Evolutionary conservation across 2,329 filamentous ascomycete species (phyloP).

Genomic region (Diatrype stigma): DNA sequence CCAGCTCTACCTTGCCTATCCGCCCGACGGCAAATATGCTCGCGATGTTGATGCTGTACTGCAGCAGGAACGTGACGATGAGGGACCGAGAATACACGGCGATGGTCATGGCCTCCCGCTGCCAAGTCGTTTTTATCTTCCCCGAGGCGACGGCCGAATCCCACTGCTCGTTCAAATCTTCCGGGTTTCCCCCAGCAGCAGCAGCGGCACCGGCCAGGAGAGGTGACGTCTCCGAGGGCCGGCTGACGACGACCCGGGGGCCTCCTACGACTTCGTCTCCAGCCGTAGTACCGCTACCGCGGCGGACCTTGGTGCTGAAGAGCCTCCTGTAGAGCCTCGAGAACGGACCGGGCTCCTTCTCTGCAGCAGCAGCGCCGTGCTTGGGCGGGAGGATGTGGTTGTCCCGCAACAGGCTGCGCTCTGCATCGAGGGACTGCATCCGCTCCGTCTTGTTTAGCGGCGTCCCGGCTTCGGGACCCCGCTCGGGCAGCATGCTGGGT

Average conservation of each 20-base stretch:
- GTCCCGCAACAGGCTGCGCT: conserved; percentile 58
- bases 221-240: conserved; percentile 35
- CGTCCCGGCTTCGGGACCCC: conserved; percentile 37
- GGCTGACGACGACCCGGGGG: conserved; percentile 25
- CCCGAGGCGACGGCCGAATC: conserved; percentile 78
- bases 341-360: conserved; percentile 31
- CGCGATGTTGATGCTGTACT: conserved; percentile 80
- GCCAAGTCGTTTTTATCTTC: conserved; percentile 85
- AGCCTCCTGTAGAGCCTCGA: conserved; percentile 36
- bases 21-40: conserved; percentile 76
- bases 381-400: conserved; percentile 64
- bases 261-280: conserved; percentile 40
- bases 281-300: conserved; percentile 9
- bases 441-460: conserved; percentile 51
- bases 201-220: conserved; percentile 39
- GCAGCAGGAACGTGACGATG: conserved; percentile 70
- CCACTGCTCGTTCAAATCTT: conserved; percentile 70
- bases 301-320: conserved; percentile 44
- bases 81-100: conserved; percentile 66
- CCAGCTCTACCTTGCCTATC: conserved; percentile 66
- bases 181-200: conserved; percentile 44
- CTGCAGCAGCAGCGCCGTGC: conserved; percentile 31
- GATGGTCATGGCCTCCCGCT: conserved; percentile 80
- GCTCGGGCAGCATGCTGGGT: conserved; percentile 61
- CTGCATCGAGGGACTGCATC: conserved; percentile 53